Conservation (phyloP, 2,329 filamentous ascomycete genomes). For the Penicillium verrucosum region DNA sequence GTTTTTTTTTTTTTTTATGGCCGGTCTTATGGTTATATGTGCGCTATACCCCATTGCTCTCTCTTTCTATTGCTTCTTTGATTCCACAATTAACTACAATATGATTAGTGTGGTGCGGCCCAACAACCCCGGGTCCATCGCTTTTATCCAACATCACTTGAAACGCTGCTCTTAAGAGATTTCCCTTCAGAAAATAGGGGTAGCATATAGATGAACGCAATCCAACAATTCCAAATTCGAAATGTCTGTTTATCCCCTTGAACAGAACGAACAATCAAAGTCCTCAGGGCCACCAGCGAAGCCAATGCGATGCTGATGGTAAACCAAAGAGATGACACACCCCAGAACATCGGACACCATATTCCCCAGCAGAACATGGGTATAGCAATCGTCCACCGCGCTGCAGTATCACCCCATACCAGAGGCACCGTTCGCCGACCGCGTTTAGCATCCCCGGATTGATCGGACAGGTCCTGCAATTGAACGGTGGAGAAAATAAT, state of each 20-base stretch:
- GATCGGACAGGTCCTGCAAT: constrained; percentile 39
- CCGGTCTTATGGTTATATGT: no score
- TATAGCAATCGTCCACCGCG: constrained; percentile 5
- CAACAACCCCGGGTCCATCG: no score
- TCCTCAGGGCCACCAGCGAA: neutral
- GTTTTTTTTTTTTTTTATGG: no score
- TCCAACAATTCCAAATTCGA: constrained; percentile 12
- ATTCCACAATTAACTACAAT: no score
- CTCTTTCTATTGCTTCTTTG: no score
- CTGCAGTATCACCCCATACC: constrained; percentile 5
- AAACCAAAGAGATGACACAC: neutral
- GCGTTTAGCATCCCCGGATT: constrained; percentile 26
- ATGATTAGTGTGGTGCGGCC: no score
- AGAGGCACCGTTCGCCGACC: constrained; percentile 19
- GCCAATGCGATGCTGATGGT: neutral
- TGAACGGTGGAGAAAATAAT: constrained; percentile 39
- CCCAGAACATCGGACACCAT: neutral
- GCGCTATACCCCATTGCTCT: no score
- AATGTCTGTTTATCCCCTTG: constrained; percentile 5
- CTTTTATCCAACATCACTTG: no score
- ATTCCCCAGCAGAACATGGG: neutral
- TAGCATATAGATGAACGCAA: constrained; percentile 6
- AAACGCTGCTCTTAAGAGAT: no score
- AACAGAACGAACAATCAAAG: neutral
- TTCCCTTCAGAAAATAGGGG: neutral